Percentiles rank a stretch among this genome's conserved stretches.
Conservation (phyloP, 257 asterid genomes). For the Petunia axillaris region DNA sequence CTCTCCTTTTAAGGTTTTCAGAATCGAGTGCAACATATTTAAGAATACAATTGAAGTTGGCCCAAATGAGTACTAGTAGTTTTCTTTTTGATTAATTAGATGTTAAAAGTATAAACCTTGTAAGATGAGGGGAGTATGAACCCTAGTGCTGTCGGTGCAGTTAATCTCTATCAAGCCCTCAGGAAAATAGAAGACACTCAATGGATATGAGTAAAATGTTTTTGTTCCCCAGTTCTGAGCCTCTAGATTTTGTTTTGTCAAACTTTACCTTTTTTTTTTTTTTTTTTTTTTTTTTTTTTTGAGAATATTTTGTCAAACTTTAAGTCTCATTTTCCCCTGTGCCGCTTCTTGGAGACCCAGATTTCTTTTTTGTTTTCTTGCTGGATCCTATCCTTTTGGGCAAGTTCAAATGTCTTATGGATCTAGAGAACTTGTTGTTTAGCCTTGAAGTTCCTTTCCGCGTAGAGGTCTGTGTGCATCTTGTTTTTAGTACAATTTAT, state of each 20-base stretch:
- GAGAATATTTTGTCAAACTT: neutral
- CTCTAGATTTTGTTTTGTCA: conserved; percentile 9
- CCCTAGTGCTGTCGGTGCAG: neutral
- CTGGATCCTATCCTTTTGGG: conserved; percentile 10
- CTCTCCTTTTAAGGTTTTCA: conserved; percentile 10
- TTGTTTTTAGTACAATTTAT: neutral
- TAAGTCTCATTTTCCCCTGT: neutral
- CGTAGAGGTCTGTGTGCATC: neutral
- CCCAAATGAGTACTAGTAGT: neutral
- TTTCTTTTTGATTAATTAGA: neutral
- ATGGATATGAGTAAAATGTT: neutral
- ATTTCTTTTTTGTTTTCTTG: neutral
- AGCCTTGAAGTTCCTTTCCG: conserved; percentile 17
- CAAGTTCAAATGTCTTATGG: neutral
- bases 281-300: no score
- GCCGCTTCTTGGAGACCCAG: neutral
- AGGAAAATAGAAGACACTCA: conserved; percentile 17
- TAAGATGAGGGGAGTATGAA: neutral
- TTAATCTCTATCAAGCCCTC: neutral
- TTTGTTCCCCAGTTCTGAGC: neutral
- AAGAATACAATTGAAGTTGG: neutral
- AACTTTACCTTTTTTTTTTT: neutral
- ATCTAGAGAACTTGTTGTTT: conserved; percentile 15
- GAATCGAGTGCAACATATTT: neutral
- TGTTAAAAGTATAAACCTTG: neutral